Evolutionary conservation across 1,139 yeast genomes (phyloP), one percentile per base, ranked within the genome.

Genomic region (Diutina neorugosa): DNA sequence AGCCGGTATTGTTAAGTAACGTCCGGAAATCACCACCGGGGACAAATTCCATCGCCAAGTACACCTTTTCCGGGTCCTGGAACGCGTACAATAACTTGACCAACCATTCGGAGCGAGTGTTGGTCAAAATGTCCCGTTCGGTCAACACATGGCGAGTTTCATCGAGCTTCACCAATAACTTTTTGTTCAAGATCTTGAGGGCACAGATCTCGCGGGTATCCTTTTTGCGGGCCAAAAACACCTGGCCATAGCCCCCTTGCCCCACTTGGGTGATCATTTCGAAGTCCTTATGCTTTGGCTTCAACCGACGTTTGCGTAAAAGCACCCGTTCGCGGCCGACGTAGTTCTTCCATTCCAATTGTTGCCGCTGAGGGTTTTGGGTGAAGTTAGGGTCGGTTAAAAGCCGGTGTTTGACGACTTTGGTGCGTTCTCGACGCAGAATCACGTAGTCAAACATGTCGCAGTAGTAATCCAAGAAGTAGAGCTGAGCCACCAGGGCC

Each of bases 1-100:
- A 87, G 41, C 96, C 96, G 5, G 98, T 91, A 65, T 91, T 93
- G 68, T 90, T 91, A 59, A 94, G 78, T 58, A 94, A 72, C 1
- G 98, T 94, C 65, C 99, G 83, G 71, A 89, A 94, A 66, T 94
- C 99, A 52, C 99, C 99, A 56, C 99, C 99, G 4, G 98, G 97
- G 9, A 94, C 98, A 68, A 88, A 94, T 66, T 94, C 98, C 99
- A 94, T 94, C 2, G 98, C 98, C 62, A 94, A 75, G 62, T 88
- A 94, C 44, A 94, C 88, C 65, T 87, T 87, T 57, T 86, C 93
- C 0, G 84, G 71, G 67, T 93, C 98, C 66, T 94, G 99, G 70
- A 94, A 94, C 2, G 98, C 96, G 66, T 94, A 94, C 56, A 90
- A 75, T 54, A 94, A 74, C 67, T 90, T 90, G 48, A 93, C 98